A percentile compares a stretch with the other conserved stretches of the same genome.
Evolutionary conservation across 495 filamentous ascomycete species (phyloP).

Genomic region (Neurospora sp.): DNA sequence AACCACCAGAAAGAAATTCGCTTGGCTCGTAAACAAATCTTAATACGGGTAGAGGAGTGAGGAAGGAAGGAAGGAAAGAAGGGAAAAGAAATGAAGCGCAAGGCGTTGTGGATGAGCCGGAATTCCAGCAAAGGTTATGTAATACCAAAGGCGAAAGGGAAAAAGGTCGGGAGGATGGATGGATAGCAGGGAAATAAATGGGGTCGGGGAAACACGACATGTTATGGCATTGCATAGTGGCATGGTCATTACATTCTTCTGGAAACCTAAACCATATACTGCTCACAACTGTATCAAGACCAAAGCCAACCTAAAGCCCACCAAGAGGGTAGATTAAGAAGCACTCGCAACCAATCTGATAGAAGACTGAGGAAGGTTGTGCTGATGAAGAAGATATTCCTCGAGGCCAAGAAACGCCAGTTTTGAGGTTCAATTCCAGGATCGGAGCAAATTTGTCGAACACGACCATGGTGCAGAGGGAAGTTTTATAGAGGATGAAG

Average conservation of each 20-base stretch:
- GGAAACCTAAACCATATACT: background rate
- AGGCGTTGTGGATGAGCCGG: background rate
- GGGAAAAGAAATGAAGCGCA: background rate
- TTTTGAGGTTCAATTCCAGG: background rate
- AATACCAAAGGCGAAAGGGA: background rate
- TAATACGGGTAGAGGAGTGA: background rate
- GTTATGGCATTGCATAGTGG: background rate
- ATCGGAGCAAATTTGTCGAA: background rate
- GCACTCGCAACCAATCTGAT: background rate
- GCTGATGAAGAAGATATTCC: background rate
- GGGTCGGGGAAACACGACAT: background rate
- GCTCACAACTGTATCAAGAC: background rate
- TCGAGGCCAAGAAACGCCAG: background rate
- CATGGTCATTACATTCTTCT: background rate
- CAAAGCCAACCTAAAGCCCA: background rate
- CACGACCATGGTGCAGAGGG: background rate
- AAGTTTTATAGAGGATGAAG: background rate
- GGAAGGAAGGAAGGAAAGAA: background rate
- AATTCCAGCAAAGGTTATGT: background rate
- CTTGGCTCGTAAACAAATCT: slow-evolving; percentile 42
- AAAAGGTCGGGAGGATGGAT: background rate
- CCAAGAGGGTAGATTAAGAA: background rate
- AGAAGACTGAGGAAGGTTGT: background rate
- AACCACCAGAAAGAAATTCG: slow-evolving; percentile 45
- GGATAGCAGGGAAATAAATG: background rate